These are phyloP conservation scores for Linnemannia hyalina DNA, from an alignment of 192 early-diverging fungal genomes.

Conservation along the genomic window DNA sequence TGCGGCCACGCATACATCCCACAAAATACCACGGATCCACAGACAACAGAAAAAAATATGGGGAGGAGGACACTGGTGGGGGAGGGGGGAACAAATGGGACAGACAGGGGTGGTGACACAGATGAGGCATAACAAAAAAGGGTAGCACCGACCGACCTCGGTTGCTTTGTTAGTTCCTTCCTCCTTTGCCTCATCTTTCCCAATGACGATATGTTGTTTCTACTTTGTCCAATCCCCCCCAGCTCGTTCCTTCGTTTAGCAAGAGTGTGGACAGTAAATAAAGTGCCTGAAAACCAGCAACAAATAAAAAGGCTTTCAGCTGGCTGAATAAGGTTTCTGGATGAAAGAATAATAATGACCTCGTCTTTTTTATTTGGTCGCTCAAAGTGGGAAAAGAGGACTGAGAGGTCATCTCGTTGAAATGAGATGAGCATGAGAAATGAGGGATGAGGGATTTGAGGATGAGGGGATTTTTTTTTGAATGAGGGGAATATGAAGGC, in stretches of 20 bases:
- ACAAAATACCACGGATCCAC: neutral
- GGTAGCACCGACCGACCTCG: too few relatives aligned
- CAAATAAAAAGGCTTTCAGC: neutral
- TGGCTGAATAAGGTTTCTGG: neutral
- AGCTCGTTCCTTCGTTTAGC: too few relatives aligned
- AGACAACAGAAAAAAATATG: neutral
- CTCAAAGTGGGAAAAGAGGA: too few relatives aligned
- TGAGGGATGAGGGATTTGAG: neutral
- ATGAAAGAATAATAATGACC: neutral
- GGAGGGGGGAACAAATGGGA: neutral
- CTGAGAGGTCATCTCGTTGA: too few relatives aligned
- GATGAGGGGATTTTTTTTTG: neutral
- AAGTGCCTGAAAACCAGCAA: neutral
- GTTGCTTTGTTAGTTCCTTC: too few relatives aligned
- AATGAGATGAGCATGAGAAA: too few relatives aligned
- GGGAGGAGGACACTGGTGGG: neutral
- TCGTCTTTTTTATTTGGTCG: neutral
- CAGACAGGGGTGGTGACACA: constrained; percentile 4
- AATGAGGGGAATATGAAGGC: neutral
- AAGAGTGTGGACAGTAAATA: neutral
- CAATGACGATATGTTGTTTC: too few relatives aligned
- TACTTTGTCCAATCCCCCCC: too few relatives aligned
- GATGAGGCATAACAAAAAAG: neutral
- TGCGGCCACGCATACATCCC: constrained; percentile 18
- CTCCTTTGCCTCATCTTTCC: too few relatives aligned